Conservation (phyloP, 2,329 filamentous ascomycete genomes). For the Neoarthrinium moseri region DNA sequence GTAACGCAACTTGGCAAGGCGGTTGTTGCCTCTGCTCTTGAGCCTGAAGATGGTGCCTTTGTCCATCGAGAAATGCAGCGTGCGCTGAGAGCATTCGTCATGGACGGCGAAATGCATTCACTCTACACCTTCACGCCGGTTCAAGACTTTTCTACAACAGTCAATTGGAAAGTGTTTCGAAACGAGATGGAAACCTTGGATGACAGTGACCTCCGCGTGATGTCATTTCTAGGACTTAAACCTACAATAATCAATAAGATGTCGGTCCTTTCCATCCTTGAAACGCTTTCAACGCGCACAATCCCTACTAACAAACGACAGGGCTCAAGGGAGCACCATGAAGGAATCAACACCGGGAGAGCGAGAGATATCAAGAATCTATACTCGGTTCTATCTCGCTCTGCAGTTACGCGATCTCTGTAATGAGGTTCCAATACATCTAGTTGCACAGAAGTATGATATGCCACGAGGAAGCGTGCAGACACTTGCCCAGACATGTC, state of each 20-base stretch:
- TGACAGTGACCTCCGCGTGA: slow-evolving; percentile 68
- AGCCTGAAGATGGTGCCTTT: slow-evolving; percentile 74
- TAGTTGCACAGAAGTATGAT: slow-evolving; percentile 68
- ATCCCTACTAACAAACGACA: slow-evolving; percentile 28
- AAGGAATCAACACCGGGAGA: slow-evolving; percentile 63
- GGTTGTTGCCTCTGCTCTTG: slow-evolving; percentile 69
- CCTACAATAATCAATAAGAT: slow-evolving; percentile 66
- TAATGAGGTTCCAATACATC: slow-evolving; percentile 71
- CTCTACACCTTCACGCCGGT: slow-evolving; percentile 77
- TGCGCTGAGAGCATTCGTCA: slow-evolving; percentile 70
- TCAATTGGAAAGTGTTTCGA: slow-evolving; percentile 73
- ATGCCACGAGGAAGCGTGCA: slow-evolving; percentile 70
- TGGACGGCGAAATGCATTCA: slow-evolving; percentile 79
- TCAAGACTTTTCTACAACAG: slow-evolving; percentile 50
- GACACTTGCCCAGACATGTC: slow-evolving; percentile 70
- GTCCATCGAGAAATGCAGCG: slow-evolving; percentile 66
- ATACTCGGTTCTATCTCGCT: slow-evolving; percentile 72
- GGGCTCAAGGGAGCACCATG: slow-evolving; percentile 64
- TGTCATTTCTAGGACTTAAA: slow-evolving; percentile 67
- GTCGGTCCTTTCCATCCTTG: neutral
- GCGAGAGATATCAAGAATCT: slow-evolving; percentile 59
- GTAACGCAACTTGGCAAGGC: slow-evolving; percentile 68
- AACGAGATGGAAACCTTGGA: slow-evolving; percentile 69
- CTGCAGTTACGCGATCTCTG: slow-evolving; percentile 77
- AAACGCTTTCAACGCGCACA: neutral